Evolutionary conservation across 495 filamentous ascomycete species (phyloP).

Genomic region (Penicillium malachiteum): DNA sequence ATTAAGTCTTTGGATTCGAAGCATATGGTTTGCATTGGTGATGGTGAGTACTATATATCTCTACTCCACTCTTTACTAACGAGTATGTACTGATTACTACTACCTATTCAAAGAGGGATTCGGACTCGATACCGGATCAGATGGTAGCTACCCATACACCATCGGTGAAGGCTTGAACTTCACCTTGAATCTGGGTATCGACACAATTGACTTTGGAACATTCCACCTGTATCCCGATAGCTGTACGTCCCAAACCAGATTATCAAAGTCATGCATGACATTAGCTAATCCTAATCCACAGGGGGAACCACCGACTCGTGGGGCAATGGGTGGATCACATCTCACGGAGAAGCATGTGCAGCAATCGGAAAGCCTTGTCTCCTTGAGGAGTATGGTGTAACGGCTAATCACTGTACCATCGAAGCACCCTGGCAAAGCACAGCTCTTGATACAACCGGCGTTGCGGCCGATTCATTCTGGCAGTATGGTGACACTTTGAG

Average conservation of each 20-base stretch:
- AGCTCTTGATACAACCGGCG: constrained; percentile 45
- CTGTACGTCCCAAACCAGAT: constrained; percentile 35
- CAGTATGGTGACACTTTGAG: constrained; percentile 60
- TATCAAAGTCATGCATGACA: constrained; percentile 5
- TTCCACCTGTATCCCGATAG: constrained; percentile 65
- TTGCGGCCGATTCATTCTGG: constrained; percentile 64
- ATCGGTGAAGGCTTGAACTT: constrained; percentile 64
- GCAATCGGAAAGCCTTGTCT: constrained; percentile 64
- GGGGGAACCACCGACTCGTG: constrained; percentile 44
- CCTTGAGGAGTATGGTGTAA: constrained; percentile 66
- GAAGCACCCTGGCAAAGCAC: constrained; percentile 60
- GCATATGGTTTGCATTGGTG: constrained; percentile 69
- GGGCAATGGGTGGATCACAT: constrained; percentile 58
- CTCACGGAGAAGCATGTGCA: constrained; percentile 56
- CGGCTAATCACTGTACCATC: constrained; percentile 40
- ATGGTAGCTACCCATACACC: constrained; percentile 59
- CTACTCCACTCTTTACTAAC: background rate
- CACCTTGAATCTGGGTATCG: constrained; percentile 54
- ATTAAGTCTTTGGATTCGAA: constrained; percentile 62
- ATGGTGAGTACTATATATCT: constrained; percentile 27
- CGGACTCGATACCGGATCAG: constrained; percentile 36
- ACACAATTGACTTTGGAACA: constrained; percentile 63
- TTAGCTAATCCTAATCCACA: constrained; percentile 18
- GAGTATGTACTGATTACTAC: background rate
- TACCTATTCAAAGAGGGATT: constrained; percentile 33